Conservation (phyloP, 805 yeast species). For the Yamadazyma paraphyllophila region DNA sequence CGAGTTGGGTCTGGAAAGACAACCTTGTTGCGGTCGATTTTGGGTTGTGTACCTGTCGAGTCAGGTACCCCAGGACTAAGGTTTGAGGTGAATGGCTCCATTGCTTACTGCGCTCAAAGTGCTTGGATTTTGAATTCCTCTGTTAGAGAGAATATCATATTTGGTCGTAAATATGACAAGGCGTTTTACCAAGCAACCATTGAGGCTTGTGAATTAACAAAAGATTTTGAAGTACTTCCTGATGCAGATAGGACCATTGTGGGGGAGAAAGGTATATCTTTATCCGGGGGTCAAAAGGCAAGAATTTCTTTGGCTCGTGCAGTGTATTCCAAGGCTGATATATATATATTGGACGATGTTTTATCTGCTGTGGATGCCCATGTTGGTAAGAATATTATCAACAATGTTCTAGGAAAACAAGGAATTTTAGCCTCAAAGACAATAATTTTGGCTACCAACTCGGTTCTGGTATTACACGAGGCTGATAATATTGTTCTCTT, state of each 20-base stretch:
- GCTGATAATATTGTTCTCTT: slow-evolving; percentile 34
- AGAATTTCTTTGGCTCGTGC: slow-evolving; percentile 42
- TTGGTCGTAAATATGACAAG: slow-evolving; percentile 34
- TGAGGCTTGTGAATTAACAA: slow-evolving; percentile 35
- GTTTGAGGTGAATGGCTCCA: slow-evolving; percentile 28
- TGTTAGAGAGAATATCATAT: slow-evolving; percentile 38
- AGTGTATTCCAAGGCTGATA: slow-evolving; percentile 39
- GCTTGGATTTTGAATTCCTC: slow-evolving; percentile 44
- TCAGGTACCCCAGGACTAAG: slow-evolving; percentile 18
- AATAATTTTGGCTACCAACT: slow-evolving; percentile 38
- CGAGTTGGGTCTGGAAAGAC: slow-evolving; percentile 42
- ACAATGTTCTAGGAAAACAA: slow-evolving; percentile 28
- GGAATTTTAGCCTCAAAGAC: slow-evolving; percentile 36
- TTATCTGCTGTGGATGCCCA: slow-evolving; percentile 44
- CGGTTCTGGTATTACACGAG: slow-evolving; percentile 33
- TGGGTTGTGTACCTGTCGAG: slow-evolving; percentile 26
- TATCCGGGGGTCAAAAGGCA: slow-evolving; percentile 45
- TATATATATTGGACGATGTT: slow-evolving; percentile 40
- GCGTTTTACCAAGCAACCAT: slow-evolving; percentile 31
- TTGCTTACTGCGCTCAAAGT: slow-evolving; percentile 41
- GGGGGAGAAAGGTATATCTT: slow-evolving; percentile 44
- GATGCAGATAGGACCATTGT: slow-evolving; percentile 43
- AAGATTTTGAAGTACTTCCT: slow-evolving; percentile 35
- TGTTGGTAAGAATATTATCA: slow-evolving; percentile 36
- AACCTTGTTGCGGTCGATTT: slow-evolving; percentile 32